phyloP scores from a whole-genome alignment of 495 filamentous ascomycete species.

The Rusavskia elegans region DNA sequence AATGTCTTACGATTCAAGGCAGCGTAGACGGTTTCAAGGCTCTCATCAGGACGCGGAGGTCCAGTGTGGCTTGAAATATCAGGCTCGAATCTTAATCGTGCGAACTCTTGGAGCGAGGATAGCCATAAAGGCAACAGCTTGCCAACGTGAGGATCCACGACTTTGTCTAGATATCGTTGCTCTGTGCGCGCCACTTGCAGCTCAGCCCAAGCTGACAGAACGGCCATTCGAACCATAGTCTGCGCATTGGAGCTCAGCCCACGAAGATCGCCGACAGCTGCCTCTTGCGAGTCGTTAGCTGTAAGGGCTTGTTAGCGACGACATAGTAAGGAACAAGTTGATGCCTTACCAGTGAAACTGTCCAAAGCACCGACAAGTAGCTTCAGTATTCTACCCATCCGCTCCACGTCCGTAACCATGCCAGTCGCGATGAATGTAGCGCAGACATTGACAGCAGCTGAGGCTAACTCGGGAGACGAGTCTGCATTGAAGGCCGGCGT shows the following conservation, averaged over 20 bases:
- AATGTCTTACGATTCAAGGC: conserved; percentile 88
- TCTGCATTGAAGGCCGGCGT: conserved; percentile 93
- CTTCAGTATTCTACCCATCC: conserved; percentile 94
- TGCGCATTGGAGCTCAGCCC: conserved; percentile 90
- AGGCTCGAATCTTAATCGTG: conserved; percentile 83
- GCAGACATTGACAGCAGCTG: conserved; percentile 94
- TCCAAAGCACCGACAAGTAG: conserved; percentile 82
- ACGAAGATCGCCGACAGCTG: conserved; percentile 84
- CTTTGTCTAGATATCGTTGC: conserved; percentile 74
- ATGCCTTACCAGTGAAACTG: conserved; percentile 55
- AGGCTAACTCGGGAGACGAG: conserved; percentile 86
- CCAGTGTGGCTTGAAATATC: conserved; percentile 84
- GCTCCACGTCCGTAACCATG: conserved; percentile 92
- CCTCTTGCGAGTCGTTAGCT: conserved; percentile 46
- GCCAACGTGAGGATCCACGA: conserved; percentile 79
- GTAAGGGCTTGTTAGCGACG: neutral
- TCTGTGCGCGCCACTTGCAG: conserved; percentile 92
- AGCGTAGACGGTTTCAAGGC: conserved; percentile 80
- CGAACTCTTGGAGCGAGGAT: conserved; percentile 83
- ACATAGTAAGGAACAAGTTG: neutral
- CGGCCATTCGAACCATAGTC: conserved; percentile 94
- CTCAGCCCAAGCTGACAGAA: conserved; percentile 98
- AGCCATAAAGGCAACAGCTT: conserved; percentile 88
- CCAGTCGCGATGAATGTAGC: conserved; percentile 92
- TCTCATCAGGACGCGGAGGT: conserved; percentile 48